A percentile compares a stretch with the other conserved stretches of the same genome.
Conservation (phyloP, 2,329 filamentous ascomycete species). For the Cladophialophora yegresii region DNA sequence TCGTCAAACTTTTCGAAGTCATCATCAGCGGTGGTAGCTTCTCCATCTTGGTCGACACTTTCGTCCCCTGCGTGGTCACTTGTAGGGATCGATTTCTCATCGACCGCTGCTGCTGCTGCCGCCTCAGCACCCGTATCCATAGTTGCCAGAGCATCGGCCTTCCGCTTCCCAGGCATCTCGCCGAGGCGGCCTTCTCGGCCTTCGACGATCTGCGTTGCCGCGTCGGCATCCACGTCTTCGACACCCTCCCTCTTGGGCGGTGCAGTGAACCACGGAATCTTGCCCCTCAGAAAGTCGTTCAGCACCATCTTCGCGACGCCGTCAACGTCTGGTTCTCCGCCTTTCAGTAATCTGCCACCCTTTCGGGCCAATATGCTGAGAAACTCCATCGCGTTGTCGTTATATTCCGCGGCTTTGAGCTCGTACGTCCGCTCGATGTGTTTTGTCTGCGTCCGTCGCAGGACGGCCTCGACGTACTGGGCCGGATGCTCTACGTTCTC, state of each 20-base stretch:
- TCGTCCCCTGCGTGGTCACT: constrained; percentile 29
- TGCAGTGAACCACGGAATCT: constrained; percentile 93
- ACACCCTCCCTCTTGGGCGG: constrained; percentile 58
- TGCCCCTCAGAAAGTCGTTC: constrained; percentile 93
- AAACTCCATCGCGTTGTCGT: constrained; percentile 71
- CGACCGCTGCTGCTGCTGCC: constrained; percentile 14
- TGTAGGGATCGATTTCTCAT: constrained; percentile 5
- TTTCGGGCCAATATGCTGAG: constrained; percentile 85
- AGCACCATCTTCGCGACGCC: constrained; percentile 95
- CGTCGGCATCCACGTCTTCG: constrained; percentile 50
- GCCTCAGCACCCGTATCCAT: constrained; percentile 49
- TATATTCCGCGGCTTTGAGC: constrained; percentile 67
- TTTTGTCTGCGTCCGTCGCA: constrained; percentile 76
- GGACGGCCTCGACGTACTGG: constrained; percentile 85
- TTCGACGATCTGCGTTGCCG: constrained; percentile 55
- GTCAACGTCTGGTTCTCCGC: constrained; percentile 92
- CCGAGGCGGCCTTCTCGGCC: constrained; percentile 77
- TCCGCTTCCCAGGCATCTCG: constrained; percentile 80
- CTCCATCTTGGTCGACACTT: constrained; percentile 1
- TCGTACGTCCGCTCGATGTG: constrained; percentile 95
- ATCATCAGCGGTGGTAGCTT: neutral
- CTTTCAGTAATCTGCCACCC: constrained; percentile 79
- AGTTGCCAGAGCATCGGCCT: constrained; percentile 53
- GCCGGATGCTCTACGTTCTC: constrained; percentile 96
- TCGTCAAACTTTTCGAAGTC: constrained; percentile 28